Evolutionary conservation across 2,329 filamentous ascomycete genomes (phyloP), one percentile per base, ranked within the genome.

Genomic region (Microdochium nivale): DNA sequence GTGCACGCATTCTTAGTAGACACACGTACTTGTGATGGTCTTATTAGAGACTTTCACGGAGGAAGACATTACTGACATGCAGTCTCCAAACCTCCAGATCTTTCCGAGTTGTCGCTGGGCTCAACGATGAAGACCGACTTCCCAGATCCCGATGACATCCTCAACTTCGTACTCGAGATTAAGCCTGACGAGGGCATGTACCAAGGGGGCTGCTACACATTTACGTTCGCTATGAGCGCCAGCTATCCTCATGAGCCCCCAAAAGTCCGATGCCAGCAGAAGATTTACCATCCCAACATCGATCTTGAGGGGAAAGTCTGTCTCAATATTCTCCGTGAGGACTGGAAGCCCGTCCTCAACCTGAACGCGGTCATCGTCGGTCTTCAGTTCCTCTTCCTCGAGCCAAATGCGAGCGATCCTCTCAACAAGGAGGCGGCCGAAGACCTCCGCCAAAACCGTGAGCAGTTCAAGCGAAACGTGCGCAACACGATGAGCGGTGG

Each of bases 281-380:
- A 96, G 78, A 97, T 99, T 62, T 99, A 99, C 74, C 94, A 99
- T 68, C 94, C 94, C 5, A 99, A 99, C 70, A 99, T 99, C 67
- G 94, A 99, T 65, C 79, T 96, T 40, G 90, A 97, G 67, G 94
- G 94, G 60, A 99, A 99, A 67, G 91, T 99, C 56, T 99, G 94
- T 75, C 73, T 99, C 64, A 99, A 99, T 69, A 99, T 99, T 62
- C 71, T 99, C 64, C 79, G 94, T 55, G 94, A 99, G 73, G 94
- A 99, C 74, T 99, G 94, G 94, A 99, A 97, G 77, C 94, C 94
- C 0, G 94, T 99, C 46, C 74, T 99, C 66, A 97, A 97, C 68
- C 70, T 99, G 67, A 96, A 97, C 66, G 91, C 94, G 16, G 90
- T 97, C 40, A 94, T 99, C 59, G 90, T 97, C 50, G 94, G 94